A percentile compares a stretch with the other conserved stretches of the same genome.
These are phyloP conservation scores for Botrytis elliptica DNA, from an alignment of 2,329 filamentous ascomycete genomes.

Conservation along the genomic window DNA sequence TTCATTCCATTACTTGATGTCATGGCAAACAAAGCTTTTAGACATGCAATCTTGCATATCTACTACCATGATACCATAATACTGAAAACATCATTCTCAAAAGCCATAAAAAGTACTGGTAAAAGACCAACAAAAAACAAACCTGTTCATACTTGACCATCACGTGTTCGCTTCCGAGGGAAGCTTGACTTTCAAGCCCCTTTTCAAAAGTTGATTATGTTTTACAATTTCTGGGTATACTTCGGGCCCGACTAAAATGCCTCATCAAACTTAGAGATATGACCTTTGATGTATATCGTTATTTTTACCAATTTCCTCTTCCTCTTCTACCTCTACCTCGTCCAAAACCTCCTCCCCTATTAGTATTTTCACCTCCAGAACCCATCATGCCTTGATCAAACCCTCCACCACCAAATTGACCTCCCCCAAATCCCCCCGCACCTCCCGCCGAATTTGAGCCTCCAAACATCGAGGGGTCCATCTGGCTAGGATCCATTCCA, in stretches of 20 bases:
- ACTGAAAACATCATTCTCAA: background rate
- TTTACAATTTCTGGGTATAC: constrained; percentile 8
- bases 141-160: background rate
- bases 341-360: constrained; percentile 38
- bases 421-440: constrained; percentile 44
- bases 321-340: constrained; percentile 37
- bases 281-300: constrained; percentile 5
- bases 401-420: constrained; percentile 37
- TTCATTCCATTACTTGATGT: background rate
- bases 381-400: constrained; percentile 37
- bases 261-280: background rate
- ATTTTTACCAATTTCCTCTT: constrained; percentile 32
- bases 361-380: constrained; percentile 30
- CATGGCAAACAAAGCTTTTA: background rate
- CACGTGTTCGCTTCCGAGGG: constrained; percentile 17
- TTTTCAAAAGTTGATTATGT: constrained; percentile 11
- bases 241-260: constrained; percentile 5
- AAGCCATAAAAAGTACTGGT: background rate
- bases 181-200: background rate
- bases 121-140: background rate
- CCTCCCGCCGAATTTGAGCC: constrained; percentile 51
- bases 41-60: background rate
- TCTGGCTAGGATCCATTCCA: constrained; percentile 64
- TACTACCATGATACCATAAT: background rate
- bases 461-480: constrained; percentile 64